Evolutionary conservation across 768 basidiomycete species (phyloP).

Genomic region (Suillus spraguei): DNA sequence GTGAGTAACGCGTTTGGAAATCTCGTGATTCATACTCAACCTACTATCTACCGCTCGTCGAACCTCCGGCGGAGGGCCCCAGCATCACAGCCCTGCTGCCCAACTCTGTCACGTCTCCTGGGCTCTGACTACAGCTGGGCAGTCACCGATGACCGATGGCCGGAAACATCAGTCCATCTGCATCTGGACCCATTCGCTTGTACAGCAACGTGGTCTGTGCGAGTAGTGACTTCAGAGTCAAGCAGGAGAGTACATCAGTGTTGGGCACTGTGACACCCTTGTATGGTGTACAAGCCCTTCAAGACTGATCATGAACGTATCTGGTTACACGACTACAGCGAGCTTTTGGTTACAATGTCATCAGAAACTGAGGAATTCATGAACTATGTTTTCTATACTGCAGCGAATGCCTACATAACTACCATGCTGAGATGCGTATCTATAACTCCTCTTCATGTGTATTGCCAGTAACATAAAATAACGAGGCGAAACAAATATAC

Average conservation of each 20-base stretch:
- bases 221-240: not conserved
- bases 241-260: not conserved
- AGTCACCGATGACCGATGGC: not conserved
- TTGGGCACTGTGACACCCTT: too few species aligned
- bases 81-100: not conserved
- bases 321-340: too few species aligned
- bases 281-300: too few species aligned
- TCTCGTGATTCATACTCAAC: not conserved
- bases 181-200: not conserved
- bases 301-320: too few species aligned
- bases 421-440: slow-evolving; percentile 3
- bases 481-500: slow-evolving; percentile 1
- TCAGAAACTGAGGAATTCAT: not conserved
- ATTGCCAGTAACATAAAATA: slow-evolving; percentile 2
- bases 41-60: not conserved
- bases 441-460: not conserved
- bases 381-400: not conserved
- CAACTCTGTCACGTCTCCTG: not conserved
- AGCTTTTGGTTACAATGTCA: not conserved
- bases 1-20: not conserved
- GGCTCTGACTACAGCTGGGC: not conserved
- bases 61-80: not conserved
- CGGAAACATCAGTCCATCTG: not conserved
- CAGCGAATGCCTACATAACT: not conserved
- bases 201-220: slow-evolving; percentile 2